A percentile compares a stretch with the other conserved stretches of the same genome.
Evolutionary conservation across 176 grass and related monocot species (phyloP).

Genomic region (Elymus sibiricus): DNA sequence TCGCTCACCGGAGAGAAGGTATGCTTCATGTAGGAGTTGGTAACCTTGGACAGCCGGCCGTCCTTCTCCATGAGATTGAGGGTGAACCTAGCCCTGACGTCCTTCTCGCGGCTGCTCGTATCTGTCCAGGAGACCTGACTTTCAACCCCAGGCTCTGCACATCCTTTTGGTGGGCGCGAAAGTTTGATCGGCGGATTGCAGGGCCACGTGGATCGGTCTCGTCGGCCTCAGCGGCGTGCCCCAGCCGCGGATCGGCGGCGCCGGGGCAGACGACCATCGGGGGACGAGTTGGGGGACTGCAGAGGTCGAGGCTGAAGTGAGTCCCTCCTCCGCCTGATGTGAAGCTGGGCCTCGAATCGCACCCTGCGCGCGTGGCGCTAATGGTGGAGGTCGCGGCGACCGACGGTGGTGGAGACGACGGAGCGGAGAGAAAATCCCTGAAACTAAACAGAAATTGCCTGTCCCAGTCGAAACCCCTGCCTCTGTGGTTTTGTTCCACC

Average conservation of each 20-base stretch:
- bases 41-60: no score
- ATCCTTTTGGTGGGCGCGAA: no score
- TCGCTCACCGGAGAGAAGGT: constrained; percentile 22
- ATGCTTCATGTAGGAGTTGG: no score
- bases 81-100: no score
- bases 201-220: neutral
- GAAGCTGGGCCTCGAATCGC: no score
- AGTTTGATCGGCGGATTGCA: no score
- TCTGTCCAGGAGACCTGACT: no score
- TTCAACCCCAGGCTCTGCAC: no score
- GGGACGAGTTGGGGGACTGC: neutral
- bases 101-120: no score
- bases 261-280: neutral
- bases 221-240: neutral
- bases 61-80: no score
- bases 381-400: neutral
- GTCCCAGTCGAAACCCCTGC: neutral
- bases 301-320: neutral
- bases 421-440: neutral
- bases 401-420: neutral
- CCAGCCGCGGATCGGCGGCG: neutral
- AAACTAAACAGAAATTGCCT: neutral
- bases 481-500: neutral
- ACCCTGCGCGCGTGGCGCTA: neutral
- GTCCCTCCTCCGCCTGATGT: no score